Conservation (phyloP, 2,329 filamentous ascomycete species). For the Fusarium verrucosum region DNA sequence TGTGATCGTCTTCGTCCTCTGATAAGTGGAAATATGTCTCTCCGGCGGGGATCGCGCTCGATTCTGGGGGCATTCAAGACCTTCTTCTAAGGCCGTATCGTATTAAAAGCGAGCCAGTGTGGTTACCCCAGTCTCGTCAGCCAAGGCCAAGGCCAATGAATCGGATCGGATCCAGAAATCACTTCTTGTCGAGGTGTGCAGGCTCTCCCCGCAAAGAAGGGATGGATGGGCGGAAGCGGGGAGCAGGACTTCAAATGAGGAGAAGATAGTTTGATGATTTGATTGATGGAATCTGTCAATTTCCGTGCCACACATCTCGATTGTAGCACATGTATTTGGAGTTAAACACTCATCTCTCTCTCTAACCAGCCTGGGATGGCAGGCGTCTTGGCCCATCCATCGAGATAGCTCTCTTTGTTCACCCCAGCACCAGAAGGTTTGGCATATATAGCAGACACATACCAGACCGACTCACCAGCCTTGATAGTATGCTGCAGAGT, state of each 20-base stretch:
- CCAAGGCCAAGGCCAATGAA: constrained; percentile 23
- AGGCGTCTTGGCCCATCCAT: constrained; percentile 69
- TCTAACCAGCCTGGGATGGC: constrained; percentile 68
- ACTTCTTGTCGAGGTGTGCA: constrained; percentile 28
- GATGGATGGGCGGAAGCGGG: constrained; percentile 18
- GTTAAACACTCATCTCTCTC: constrained; percentile 55
- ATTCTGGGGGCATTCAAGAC: constrained; percentile 16
- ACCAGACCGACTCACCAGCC: constrained; percentile 69
- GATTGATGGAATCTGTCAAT: constrained; percentile 41
- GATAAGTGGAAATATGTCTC: constrained; percentile 36
- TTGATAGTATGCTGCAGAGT: constrained; percentile 70
- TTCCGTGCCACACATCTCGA: constrained; percentile 16
- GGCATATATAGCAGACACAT: constrained; percentile 76
- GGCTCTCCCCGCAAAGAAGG: constrained; percentile 25
- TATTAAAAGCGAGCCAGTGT: constrained; percentile 20
- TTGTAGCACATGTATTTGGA: constrained; percentile 32
- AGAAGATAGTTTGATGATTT: constrained; percentile 24
- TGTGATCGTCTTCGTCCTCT: neutral
- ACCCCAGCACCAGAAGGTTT: constrained; percentile 67
- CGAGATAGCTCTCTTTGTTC: constrained; percentile 62
- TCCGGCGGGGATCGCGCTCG: constrained; percentile 24
- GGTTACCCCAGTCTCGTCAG: constrained; percentile 31
- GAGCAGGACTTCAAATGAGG: constrained; percentile 24
- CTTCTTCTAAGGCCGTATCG: constrained; percentile 27
- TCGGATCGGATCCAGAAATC: constrained; percentile 19